Percentiles rank a stretch among this genome's conserved stretches.
Conservation (phyloP, 2,329 filamentous ascomycete species). For the Neurospora sp. region DNA sequence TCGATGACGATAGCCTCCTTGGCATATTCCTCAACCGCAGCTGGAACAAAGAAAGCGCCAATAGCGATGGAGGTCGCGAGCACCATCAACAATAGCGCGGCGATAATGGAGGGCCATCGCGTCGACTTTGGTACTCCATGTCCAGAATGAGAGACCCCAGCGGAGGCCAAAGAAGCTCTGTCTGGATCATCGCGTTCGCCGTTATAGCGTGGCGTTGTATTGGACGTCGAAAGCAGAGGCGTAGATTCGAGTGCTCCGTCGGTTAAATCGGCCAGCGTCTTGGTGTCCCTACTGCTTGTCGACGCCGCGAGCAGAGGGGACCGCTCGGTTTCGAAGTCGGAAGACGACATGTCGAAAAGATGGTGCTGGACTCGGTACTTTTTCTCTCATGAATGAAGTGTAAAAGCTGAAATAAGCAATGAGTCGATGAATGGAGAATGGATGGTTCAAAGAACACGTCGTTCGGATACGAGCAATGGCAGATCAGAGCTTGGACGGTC, state of each 20-base stretch:
- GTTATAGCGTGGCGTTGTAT: conserved; percentile 29
- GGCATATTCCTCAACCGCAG: conserved; percentile 75
- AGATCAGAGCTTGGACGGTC: neutral
- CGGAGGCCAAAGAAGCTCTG: conserved; percentile 21
- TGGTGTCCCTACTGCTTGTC: conserved; percentile 18
- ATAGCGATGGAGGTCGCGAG: conserved; percentile 60
- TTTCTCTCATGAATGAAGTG: neutral
- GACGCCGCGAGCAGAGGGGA: conserved; percentile 34
- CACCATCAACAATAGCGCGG: conserved; percentile 56
- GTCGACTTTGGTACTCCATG: conserved; percentile 24
- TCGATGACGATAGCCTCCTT: conserved; percentile 74
- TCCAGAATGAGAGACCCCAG: conserved; percentile 19
- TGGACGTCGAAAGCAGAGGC: conserved; percentile 37
- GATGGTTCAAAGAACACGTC: neutral
- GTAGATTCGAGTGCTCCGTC: conserved; percentile 33
- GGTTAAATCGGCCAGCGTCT: conserved; percentile 15
- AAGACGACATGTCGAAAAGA: conserved; percentile 27
- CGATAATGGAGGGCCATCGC: conserved; percentile 71
- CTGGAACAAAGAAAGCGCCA: conserved; percentile 72
- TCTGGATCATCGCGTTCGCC: conserved; percentile 24
- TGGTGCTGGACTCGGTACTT: neutral
- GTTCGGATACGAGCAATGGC: neutral
- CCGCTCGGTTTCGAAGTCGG: conserved; percentile 27
- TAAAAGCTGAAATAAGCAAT: neutral
- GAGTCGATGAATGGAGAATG: neutral